These are phyloP conservation scores for Tulasnella sp. DNA, from an alignment of 768 basidiomycete genomes.

Conservation along the genomic window DNA sequence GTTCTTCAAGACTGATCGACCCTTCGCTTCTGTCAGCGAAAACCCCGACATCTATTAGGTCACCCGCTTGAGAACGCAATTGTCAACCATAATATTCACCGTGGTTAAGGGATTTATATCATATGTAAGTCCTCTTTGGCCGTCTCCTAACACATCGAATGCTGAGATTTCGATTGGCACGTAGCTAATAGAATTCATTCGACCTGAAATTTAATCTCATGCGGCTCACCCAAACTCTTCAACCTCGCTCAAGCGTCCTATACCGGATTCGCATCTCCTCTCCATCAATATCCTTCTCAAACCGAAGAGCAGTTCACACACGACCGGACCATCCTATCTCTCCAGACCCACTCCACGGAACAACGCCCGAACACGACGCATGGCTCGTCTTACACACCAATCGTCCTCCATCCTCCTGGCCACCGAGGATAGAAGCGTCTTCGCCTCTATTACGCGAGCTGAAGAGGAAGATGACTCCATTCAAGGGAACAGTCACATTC, in stretches of 20 bases:
- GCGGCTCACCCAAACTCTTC: background rate
- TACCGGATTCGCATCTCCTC: background rate
- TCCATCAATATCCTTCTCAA: background rate
- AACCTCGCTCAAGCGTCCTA: background rate
- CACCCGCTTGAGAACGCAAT: background rate
- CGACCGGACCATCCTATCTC: constrained; percentile 5
- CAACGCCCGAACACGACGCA: constrained; percentile 8
- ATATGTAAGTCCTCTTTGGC: background rate
- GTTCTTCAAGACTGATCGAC: background rate
- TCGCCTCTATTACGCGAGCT: constrained; percentile 23
- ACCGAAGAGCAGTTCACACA: background rate
- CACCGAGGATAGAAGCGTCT: constrained; percentile 23
- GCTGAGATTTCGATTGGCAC: background rate
- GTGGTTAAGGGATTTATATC: background rate
- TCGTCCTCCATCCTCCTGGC: constrained; percentile 20
- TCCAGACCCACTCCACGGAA: constrained; percentile 11
- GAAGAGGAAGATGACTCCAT: background rate
- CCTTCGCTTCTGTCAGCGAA: background rate
- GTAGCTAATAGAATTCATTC: background rate
- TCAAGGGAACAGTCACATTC: constrained; percentile 1
- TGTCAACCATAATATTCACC: background rate
- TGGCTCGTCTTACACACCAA: constrained; percentile 26
- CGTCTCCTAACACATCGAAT: background rate
- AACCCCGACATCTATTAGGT: background rate
- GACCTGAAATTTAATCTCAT: background rate